Evolutionary conservation across 495 filamentous ascomycete species (phyloP).

Genomic region (Lasiosphaeria hispida): DNA sequence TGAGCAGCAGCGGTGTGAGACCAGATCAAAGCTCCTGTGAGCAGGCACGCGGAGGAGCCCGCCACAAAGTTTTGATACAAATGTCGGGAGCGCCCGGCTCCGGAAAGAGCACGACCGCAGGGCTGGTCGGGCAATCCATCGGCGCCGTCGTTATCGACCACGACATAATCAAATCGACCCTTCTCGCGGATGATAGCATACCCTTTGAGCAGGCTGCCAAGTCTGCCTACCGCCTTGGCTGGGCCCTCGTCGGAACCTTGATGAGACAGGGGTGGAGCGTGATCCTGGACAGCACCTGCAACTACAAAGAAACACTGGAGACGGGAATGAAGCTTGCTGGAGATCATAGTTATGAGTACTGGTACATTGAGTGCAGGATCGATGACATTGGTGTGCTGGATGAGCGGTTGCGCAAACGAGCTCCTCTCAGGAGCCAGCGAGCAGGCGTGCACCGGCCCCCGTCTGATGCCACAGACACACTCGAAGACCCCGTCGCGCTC

Average conservation of each 20-base stretch:
- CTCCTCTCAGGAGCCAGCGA: too few relatives aligned
- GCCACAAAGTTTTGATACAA: too few relatives aligned
- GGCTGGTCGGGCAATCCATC: constrained; percentile 6
- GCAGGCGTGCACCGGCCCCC: too few relatives aligned
- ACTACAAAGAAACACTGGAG: constrained; percentile 21
- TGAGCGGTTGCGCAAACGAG: constrained; percentile 13
- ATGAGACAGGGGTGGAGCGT: constrained; percentile 25
- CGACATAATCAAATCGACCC: constrained; percentile 16
- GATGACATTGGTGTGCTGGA: constrained; percentile 28
- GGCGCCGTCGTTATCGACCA: constrained; percentile 17
- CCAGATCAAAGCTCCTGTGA: too few relatives aligned
- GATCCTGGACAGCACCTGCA: constrained; percentile 31
- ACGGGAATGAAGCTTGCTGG: constrained; percentile 16
- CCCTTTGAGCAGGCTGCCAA: constrained; percentile 23
- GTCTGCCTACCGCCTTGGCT: constrained; percentile 23
- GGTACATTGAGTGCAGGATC: constrained; percentile 32
- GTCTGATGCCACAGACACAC: too few relatives aligned
- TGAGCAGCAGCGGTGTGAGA: too few relatives aligned
- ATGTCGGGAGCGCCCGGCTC: too few relatives aligned
- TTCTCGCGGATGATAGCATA: constrained; percentile 12
- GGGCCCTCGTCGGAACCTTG: constrained; percentile 22
- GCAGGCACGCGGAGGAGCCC: too few relatives aligned
- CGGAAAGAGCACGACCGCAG: too few relatives aligned
- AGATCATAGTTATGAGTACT: constrained; percentile 18
- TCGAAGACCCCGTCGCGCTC: too few relatives aligned